Evolutionary conservation across 139 green algal species (phyloP).

Genomic region (Chlorella sp.): DNA sequence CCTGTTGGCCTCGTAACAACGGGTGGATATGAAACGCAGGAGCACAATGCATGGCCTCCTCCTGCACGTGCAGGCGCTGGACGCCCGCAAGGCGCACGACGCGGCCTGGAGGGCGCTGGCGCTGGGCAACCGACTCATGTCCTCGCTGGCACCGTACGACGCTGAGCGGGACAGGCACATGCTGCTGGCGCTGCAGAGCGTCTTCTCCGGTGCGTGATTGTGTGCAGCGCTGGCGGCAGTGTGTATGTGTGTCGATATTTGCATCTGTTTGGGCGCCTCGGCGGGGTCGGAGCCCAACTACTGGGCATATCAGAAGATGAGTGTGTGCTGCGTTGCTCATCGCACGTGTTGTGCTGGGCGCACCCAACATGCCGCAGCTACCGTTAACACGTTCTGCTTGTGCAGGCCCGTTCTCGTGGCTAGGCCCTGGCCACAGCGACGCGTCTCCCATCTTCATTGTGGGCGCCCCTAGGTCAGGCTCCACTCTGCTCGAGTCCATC

Average conservation of each 20-base stretch:
- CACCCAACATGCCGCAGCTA: background rate
- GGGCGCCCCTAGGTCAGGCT: conserved; percentile 64
- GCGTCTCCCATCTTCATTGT: conserved; percentile 57
- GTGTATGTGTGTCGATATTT: background rate
- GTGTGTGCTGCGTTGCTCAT: background rate
- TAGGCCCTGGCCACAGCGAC: conserved; percentile 5
- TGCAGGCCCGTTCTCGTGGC: background rate
- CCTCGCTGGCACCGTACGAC: background rate
- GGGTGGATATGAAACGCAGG: background rate
- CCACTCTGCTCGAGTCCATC: conserved; percentile 62
- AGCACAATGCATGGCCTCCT: background rate
- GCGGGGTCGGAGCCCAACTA: background rate
- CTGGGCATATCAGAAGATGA: background rate
- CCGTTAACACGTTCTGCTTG: background rate
- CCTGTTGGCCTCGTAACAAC: background rate
- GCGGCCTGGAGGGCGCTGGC: background rate
- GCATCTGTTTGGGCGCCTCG: background rate
- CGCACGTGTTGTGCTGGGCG: background rate
- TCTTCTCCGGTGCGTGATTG: background rate
- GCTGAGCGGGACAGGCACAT: background rate
- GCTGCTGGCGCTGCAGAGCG: background rate
- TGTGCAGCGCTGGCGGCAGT: background rate
- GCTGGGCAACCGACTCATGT: background rate
- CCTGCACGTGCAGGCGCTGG: background rate
- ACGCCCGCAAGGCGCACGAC: background rate